Base-by-base conservation (phyloP, 73 alveolate species). In the Paramecium octaurelia region DNA sequence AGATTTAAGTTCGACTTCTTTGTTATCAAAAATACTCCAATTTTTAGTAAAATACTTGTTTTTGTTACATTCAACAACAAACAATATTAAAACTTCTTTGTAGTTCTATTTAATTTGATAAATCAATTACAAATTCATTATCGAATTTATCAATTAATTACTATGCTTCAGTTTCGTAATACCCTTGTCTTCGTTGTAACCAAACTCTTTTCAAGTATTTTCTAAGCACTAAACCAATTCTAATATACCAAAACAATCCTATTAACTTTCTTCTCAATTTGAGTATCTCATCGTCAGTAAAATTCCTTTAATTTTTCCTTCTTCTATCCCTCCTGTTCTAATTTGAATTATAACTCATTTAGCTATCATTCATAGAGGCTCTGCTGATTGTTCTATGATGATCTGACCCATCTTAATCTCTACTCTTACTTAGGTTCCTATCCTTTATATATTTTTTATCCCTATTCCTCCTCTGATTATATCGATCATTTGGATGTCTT, bases 1-100 rank as follows among this genome's bases (percentile, higher is more conserved):
- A n/a, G 27, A 64, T 64, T 34, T 64, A 18, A 64, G 23, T n/a
- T 64, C 20, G 5, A 64, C 21, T 14, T 64, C 46, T 34, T 64
- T 27, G 10, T 64, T 64, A 64, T 64, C 84, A 5, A 64, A 64
- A 6, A 64, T 11, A 12, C 16, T 34, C 84, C 84, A 64, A 64
- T 64, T 64, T 64, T 59, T 59, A 59, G 77, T 59, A 59, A 59
- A 59, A 29, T 21, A 59, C 20, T 59, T 59, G 23, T 29, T 59
- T 29, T 59, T 59, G 40, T 59, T 59, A 59, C 77, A 59, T 59
- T 59, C 77, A 59, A 59, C 77, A 59, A 59, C 77, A 59, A 59
- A 59, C 77, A 59, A 29, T 59, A 59, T 59, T 21, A 59, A 59
- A 10, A 59, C 77, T 59, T 59, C 77, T 59, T 59, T 59, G 40